These are phyloP conservation scores for Arachnopeziza araneosa DNA, from an alignment of 2,329 filamentous ascomycete species.

Conservation along the genomic window DNA sequence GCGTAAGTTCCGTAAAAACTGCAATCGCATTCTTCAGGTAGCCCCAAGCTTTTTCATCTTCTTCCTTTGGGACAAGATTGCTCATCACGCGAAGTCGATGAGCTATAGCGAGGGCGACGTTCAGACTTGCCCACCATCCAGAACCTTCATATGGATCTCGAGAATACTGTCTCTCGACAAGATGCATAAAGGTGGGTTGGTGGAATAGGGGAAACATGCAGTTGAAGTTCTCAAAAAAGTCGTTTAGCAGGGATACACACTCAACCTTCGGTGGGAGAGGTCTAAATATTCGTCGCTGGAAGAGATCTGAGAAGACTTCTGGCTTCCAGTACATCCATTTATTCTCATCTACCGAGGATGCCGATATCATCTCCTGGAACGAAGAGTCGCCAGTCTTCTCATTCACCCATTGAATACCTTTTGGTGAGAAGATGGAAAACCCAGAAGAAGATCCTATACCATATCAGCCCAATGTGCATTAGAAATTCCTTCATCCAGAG, in stretches of 20 bases:
- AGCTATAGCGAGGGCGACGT: slow-evolving; percentile 87
- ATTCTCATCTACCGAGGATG: slow-evolving; percentile 85
- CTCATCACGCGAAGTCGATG: slow-evolving; percentile 93
- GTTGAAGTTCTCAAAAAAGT: slow-evolving; percentile 98
- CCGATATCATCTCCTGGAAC: slow-evolving; percentile 91
- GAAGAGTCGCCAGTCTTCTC: slow-evolving; percentile 93
- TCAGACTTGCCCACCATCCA: slow-evolving; percentile 97
- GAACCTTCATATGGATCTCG: slow-evolving; percentile 88
- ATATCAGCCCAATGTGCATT: slow-evolving; percentile 20
- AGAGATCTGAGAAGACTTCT: slow-evolving; percentile 92
- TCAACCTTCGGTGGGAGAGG: slow-evolving; percentile 81
- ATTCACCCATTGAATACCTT: slow-evolving; percentile 98
- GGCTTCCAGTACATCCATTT: slow-evolving; percentile 98
- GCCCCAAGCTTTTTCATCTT: slow-evolving; percentile 91
- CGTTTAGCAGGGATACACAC: slow-evolving; percentile 78
- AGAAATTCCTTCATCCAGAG: neutral
- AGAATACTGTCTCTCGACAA: slow-evolving; percentile 92
- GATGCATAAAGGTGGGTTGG: slow-evolving; percentile 96
- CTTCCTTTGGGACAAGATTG: slow-evolving; percentile 81
- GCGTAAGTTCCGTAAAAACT: slow-evolving; percentile 84
- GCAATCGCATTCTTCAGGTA: slow-evolving; percentile 96
- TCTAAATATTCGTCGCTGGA: slow-evolving; percentile 77
- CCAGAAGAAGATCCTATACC: slow-evolving; percentile 81
- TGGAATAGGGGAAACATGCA: slow-evolving; percentile 98
- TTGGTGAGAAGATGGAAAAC: slow-evolving; percentile 97